Percentiles rank a stretch among this genome's conserved stretches.
These are phyloP conservation scores for Thelonectria olida DNA, from an alignment of 2,329 filamentous ascomycete species.

Conservation along the genomic window DNA sequence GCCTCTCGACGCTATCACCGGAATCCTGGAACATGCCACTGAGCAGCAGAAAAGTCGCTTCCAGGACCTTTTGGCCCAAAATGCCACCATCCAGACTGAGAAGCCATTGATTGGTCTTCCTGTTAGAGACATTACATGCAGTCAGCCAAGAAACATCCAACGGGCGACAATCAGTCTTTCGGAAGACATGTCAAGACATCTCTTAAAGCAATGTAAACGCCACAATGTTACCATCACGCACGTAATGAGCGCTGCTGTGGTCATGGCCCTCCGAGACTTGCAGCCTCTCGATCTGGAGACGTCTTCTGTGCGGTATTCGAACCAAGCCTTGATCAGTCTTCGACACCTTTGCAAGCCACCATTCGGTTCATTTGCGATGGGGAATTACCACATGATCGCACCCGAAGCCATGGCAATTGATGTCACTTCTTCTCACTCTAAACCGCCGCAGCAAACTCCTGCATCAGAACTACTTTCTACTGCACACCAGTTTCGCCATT, in stretches of 20 bases:
- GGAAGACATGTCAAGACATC: neutral
- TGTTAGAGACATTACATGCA: neutral
- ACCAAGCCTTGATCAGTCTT: neutral
- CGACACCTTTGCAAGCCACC: neutral
- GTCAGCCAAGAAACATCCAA: neutral
- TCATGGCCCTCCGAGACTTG: conserved; percentile 2
- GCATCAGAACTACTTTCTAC: neutral
- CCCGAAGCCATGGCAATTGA: neutral
- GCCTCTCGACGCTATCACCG: neutral
- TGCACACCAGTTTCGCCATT: conserved; percentile 2
- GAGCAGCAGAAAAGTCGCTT: neutral
- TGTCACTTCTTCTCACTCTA: neutral
- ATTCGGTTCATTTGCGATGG: neutral
- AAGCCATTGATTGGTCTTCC: neutral
- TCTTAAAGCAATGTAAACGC: neutral
- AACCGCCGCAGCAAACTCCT: neutral
- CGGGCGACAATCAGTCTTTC: neutral
- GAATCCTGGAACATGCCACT: neutral
- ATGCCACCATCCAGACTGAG: neutral
- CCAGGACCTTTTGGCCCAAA: neutral
- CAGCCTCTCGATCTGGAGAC: neutral
- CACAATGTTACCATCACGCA: conserved; percentile 3
- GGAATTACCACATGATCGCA: conserved; percentile 11
- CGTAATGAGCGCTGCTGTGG: conserved; percentile 2
- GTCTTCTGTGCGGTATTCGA: neutral